phyloP scores from a whole-genome alignment of 2,329 filamentous ascomycete species.

The Talaromyces funiculosus region DNA sequence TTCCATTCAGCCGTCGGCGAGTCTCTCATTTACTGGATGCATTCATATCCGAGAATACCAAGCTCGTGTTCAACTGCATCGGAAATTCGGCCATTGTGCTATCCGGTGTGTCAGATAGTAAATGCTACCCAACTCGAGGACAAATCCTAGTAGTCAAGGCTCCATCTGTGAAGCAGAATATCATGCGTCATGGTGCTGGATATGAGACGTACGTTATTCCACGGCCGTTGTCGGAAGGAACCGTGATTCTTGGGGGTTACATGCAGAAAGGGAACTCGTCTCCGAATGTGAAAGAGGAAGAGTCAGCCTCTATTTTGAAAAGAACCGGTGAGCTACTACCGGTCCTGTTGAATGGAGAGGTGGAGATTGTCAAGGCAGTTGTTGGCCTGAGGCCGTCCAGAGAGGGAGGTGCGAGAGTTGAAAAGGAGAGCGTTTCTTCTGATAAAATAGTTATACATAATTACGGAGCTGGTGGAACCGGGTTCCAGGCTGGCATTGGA shows the following conservation, averaged over 20 bases:
- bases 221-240: constrained; percentile 53
- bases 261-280: constrained; percentile 53
- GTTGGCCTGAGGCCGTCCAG: constrained; percentile 43
- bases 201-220: constrained; percentile 60
- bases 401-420: constrained; percentile 48
- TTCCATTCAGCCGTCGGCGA: constrained; percentile 19
- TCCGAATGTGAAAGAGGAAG: constrained; percentile 46
- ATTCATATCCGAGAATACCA: constrained; percentile 5
- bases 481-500: constrained; percentile 45
- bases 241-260: constrained; percentile 57
- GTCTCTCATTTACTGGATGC: neutral
- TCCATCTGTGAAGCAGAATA: constrained; percentile 45
- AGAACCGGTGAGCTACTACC: constrained; percentile 44
- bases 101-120: constrained; percentile 32
- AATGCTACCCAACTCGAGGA: constrained; percentile 41
- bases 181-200: constrained; percentile 58
- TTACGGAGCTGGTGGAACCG: constrained; percentile 58
- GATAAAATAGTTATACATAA: constrained; percentile 44
- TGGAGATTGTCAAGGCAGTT: constrained; percentile 41
- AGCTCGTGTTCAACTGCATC: constrained; percentile 22
- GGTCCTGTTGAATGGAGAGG: constrained; percentile 12
- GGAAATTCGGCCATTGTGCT: constrained; percentile 28
- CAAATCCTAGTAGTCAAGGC: constrained; percentile 47
- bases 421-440: constrained; percentile 41
- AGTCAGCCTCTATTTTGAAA: constrained; percentile 34